A percentile compares a stretch with the other conserved stretches of the same genome.
Evolutionary conservation across 257 asterid genomes (phyloP).

Genomic region (Vinca minor): DNA sequence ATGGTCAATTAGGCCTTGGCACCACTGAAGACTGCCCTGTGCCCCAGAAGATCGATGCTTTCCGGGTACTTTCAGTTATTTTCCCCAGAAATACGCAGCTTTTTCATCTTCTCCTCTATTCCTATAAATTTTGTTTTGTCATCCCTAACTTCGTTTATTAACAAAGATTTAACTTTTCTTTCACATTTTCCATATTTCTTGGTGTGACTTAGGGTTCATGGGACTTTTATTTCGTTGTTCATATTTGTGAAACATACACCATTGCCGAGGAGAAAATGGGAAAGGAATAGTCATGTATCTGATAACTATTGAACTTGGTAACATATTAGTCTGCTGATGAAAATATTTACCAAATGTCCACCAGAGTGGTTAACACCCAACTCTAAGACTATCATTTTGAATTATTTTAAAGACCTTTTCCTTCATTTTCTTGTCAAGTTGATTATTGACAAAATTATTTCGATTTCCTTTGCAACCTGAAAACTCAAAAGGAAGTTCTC

Average conservation of each 20-base stretch:
- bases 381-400: neutral
- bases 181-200: neutral
- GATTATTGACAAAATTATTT: neutral
- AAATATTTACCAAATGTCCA: neutral
- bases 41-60: constrained; percentile 77
- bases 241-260: neutral
- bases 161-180: no score
- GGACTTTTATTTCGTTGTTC: neutral
- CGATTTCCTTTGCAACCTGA: neutral
- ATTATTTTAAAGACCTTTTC: no score
- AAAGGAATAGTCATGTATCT: neutral
- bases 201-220: neutral
- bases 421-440: neutral
- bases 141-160: neutral
- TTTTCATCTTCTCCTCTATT: neutral
- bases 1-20: constrained; percentile 98
- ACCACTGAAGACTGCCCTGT: constrained; percentile 82
- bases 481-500: constrained; percentile 1
- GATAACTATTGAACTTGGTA: neutral
- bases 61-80: constrained; percentile 48
- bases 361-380: neutral
- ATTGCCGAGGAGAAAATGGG: neutral
- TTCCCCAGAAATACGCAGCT: neutral
- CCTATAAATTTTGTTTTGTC: neutral
- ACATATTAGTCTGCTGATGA: neutral